phyloP scores from a whole-genome alignment of 2,329 filamentous ascomycete species.

The Cercospora zeae-maydis region DNA sequence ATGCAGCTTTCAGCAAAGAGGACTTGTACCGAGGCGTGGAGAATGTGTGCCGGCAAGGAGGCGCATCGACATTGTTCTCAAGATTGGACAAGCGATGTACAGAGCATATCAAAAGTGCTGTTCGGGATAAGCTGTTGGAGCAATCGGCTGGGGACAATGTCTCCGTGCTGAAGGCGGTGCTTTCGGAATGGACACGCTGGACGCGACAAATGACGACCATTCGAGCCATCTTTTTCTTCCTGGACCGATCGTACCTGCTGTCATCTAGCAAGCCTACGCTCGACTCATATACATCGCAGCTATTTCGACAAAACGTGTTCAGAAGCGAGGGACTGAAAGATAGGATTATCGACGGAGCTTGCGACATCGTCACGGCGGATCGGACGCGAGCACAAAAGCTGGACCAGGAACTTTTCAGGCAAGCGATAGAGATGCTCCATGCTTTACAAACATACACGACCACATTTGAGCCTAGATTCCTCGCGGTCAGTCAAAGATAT shows the following conservation, averaged over 20 bases:
- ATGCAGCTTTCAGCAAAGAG: conserved; percentile 67
- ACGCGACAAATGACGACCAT: conserved; percentile 73
- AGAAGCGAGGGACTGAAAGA: conserved; percentile 50
- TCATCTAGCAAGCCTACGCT: conserved; percentile 69
- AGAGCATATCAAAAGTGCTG: conserved; percentile 53
- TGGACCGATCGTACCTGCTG: conserved; percentile 85
- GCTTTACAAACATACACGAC: conserved; percentile 77
- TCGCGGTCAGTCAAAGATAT: conserved; percentile 64
- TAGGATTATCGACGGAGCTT: conserved; percentile 66
- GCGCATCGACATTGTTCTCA: conserved; percentile 64
- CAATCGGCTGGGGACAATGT: conserved; percentile 57
- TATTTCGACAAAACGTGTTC: conserved; percentile 67
- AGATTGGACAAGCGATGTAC: conserved; percentile 65
- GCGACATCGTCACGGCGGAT: conserved; percentile 70
- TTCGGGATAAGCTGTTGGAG: conserved; percentile 59
- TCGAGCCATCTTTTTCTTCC: conserved; percentile 86
- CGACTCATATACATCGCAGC: conserved; percentile 72
- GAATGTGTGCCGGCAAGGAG: conserved; percentile 78
- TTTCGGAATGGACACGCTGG: conserved; percentile 72
- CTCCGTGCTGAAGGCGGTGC: conserved; percentile 59
- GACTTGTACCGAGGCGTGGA: conserved; percentile 87
- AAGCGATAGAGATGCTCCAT: conserved; percentile 77
- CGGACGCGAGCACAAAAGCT: conserved; percentile 54
- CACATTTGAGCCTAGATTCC: conserved; percentile 73
- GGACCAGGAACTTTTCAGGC: conserved; percentile 64